These are phyloP conservation scores for Magnolia sinica DNA, from an alignment of 164 flowering plant genomes.

Conservation along the genomic window DNA sequence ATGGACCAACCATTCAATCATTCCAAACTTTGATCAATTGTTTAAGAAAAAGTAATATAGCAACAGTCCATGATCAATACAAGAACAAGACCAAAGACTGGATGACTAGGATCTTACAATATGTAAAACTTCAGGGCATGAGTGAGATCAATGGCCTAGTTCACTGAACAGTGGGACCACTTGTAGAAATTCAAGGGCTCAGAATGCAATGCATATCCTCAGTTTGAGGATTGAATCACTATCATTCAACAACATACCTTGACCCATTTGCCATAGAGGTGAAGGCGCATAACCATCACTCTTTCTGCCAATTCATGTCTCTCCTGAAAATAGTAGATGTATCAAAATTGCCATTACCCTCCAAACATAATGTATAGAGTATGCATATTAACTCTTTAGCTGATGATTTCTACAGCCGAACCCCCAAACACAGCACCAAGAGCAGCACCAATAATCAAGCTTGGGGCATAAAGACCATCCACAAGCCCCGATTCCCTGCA, in stretches of 20 bases:
- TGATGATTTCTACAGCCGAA: too few species aligned
- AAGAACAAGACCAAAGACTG: too few species aligned
- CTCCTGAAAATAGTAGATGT: constrained; percentile 44
- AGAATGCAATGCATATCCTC: neutral
- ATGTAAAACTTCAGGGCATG: too few species aligned
- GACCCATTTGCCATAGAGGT: constrained; percentile 85
- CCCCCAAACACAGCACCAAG: too few species aligned
- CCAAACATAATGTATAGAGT: neutral
- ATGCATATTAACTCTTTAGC: neutral
- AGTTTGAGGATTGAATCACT: neutral
- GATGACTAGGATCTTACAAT: too few species aligned
- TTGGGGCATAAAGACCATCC: too few species aligned
- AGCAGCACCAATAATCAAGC: too few species aligned
- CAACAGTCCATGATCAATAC: too few species aligned
- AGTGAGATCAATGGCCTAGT: neutral
- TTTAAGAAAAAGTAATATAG: too few species aligned
- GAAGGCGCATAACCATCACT: constrained; percentile 94
- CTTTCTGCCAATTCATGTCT: constrained; percentile 84
- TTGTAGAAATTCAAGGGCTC: neutral
- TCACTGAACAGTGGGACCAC: neutral
- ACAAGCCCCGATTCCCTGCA: too few species aligned
- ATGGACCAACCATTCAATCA: too few species aligned
- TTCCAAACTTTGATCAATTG: too few species aligned
- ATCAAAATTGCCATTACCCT: neutral
- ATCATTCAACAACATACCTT: constrained; percentile 44